Conservation (phyloP, 257 asterid genomes). For the Mitragyna speciosa region DNA sequence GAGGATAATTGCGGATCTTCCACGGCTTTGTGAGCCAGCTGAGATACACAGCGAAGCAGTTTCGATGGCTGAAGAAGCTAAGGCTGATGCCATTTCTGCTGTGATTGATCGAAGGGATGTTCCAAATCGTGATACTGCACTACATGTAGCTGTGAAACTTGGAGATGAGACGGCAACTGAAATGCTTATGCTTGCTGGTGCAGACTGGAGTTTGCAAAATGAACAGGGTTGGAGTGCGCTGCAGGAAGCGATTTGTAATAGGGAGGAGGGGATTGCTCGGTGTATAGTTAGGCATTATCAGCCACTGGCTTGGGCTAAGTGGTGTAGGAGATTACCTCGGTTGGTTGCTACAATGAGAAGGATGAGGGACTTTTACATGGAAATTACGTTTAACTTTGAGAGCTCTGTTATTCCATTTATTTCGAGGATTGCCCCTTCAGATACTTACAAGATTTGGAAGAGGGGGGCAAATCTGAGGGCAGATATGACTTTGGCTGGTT, state of each 20-base stretch:
- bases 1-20: slow-evolving; percentile 64
- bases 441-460: slow-evolving; percentile 94
- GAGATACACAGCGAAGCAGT: slow-evolving; percentile 64
- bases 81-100: slow-evolving; percentile 78
- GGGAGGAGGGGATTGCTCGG: slow-evolving; percentile 84
- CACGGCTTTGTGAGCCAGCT: slow-evolving; percentile 69
- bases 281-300: slow-evolving; percentile 87
- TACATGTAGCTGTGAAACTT: slow-evolving; percentile 84
- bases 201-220: slow-evolving; percentile 97
- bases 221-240: slow-evolving; percentile 98
- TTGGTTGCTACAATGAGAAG: slow-evolving; percentile 80
- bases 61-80: slow-evolving; percentile 75
- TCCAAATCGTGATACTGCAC: slow-evolving; percentile 88
- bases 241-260: slow-evolving; percentile 89
- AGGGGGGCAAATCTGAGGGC: slow-evolving; percentile 94
- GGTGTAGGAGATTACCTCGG: slow-evolving; percentile 97
- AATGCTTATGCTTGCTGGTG: slow-evolving; percentile 97
- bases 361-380: slow-evolving; percentile 99
- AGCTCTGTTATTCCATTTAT: slow-evolving; percentile 97
- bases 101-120: slow-evolving; percentile 86
- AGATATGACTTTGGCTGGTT: slow-evolving; percentile 96
- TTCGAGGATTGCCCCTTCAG: slow-evolving; percentile 96
- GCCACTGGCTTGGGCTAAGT: slow-evolving; percentile 97
- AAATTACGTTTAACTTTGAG: slow-evolving; percentile 92
- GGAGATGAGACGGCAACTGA: slow-evolving; percentile 80